Evolutionary conservation across 2,329 filamentous ascomycete genomes (phyloP), one percentile per base, ranked within the genome.

Genomic region (Sarocladium oryzae): DNA sequence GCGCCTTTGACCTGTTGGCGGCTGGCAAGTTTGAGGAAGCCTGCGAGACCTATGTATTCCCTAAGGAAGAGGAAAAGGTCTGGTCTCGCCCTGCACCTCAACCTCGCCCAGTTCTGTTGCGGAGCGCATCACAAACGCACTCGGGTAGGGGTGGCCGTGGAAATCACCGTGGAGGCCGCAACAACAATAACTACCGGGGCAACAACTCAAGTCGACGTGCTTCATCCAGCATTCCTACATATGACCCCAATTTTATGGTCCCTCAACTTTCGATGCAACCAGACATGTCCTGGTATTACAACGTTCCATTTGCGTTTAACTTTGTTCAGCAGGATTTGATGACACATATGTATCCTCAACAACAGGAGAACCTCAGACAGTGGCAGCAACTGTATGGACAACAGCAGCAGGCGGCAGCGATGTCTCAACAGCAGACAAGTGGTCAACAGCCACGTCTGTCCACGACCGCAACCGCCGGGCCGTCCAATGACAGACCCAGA

Each of bases 31-130:
- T 99, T 40, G 80, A 84, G 4, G 84, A 89, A 60, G 91, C 86
- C 64, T 96, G 91, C 66, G 88, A 95, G 64, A 82, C 92, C 64
- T 99, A 85, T 61, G 82, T 88, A 52, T 96, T 87, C 60, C 93
- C 93, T 3, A 86, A 88, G 51, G 88, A 95, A 64, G 90, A 95
- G 61, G 79, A 83, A 61, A 72, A 71, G 53, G 72, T 79, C 37
- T 84, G 75, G 61, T 77, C 81, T 55, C 77, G 80, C 53, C 80
- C 79, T n/a, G 64, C 74, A 2, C 65, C 73, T 5, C 73, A 75
- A 33, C 75, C 78, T 7, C 35, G 46, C 15, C 81, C 81, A 9
- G 71, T 78, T n/a, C 65, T 81, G 50, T 56, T 82, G 45, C 73
- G 81, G 54, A 85, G 80, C 61, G 78, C 80, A 23, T 85, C 82